phyloP scores from a whole-genome alignment of 1,139 yeast species.

The Protomyces inouyei region DNA sequence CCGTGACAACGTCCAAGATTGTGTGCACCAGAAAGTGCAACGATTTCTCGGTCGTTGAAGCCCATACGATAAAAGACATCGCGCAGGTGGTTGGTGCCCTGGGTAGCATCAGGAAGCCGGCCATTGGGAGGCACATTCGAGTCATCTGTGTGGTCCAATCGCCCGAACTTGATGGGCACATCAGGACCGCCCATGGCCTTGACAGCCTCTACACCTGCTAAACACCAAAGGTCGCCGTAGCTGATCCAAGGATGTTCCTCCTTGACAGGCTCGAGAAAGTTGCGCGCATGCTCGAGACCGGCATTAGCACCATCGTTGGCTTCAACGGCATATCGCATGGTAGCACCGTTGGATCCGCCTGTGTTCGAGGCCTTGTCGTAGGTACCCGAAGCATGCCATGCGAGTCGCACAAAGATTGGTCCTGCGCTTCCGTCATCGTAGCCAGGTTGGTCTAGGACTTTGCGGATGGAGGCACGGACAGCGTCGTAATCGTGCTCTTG shows the following conservation, averaged over 20 bases:
- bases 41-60: conserved; percentile 76
- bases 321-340: conserved; percentile 51
- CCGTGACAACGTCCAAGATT: conserved; percentile 51
- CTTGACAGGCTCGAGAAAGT: conserved; percentile 59
- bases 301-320: conserved; percentile 49
- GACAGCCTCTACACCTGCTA: conserved; percentile 78
- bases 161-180: conserved; percentile 50
- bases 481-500: conserved; percentile 34
- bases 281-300: conserved; percentile 62
- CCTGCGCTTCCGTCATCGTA: conserved; percentile 72
- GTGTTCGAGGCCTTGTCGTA: conserved; percentile 52
- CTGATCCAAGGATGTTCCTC: conserved; percentile 69
- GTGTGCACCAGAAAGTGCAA: conserved; percentile 84
- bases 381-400: conserved; percentile 70
- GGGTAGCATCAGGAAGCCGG: conserved; percentile 67
- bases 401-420: conserved; percentile 60
- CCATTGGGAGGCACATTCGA: conserved; percentile 55
- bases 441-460: conserved; percentile 64
- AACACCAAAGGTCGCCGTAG: conserved; percentile 82
- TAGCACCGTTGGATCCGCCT: conserved; percentile 84
- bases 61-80: conserved; percentile 66
- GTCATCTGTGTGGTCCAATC: conserved; percentile 51
- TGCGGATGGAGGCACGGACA: conserved; percentile 74
- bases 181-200: conserved; percentile 92
- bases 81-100: conserved; percentile 66